These are phyloP conservation scores for Echeveria elegans DNA, from an alignment of 164 flowering plant genomes.

Conservation along the genomic window DNA sequence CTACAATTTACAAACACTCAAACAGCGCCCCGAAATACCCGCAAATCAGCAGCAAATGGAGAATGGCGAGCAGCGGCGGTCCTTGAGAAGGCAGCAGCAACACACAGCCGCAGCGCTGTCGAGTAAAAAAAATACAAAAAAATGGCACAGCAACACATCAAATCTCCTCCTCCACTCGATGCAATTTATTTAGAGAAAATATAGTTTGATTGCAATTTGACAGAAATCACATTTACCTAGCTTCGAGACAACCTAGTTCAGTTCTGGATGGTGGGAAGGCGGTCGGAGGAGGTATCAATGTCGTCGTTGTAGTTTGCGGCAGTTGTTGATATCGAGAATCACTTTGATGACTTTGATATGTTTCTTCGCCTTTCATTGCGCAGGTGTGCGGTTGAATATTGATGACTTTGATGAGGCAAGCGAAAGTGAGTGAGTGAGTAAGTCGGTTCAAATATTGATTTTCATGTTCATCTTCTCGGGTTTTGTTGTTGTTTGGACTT, in stretches of 20 bases:
- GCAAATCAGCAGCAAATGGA: background rate
- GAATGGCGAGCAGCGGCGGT: background rate
- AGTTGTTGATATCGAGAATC: background rate
- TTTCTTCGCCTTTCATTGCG: background rate
- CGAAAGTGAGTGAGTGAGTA: background rate
- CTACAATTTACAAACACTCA: too few relatives aligned
- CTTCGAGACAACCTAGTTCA: conserved; percentile 6
- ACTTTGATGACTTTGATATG: background rate
- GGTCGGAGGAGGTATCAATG: background rate
- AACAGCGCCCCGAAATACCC: too few relatives aligned
- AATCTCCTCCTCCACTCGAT: too few relatives aligned
- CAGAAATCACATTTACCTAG: background rate
- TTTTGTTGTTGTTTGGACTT: background rate
- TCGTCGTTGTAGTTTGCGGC: background rate
- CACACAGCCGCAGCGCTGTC: conserved; percentile 3
- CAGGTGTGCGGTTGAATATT: background rate
- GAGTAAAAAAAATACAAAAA: background rate
- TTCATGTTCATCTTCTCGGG: background rate
- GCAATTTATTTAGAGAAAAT: background rate
- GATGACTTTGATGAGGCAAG: background rate
- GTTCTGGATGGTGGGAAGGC: conserved; percentile 5
- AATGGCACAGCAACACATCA: background rate
- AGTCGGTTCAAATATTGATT: background rate
- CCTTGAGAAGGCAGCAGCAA: background rate
- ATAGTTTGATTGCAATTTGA: background rate